Conservation (phyloP, 352 stramenopile genomes). For the Phytophthora pisi region DNA sequence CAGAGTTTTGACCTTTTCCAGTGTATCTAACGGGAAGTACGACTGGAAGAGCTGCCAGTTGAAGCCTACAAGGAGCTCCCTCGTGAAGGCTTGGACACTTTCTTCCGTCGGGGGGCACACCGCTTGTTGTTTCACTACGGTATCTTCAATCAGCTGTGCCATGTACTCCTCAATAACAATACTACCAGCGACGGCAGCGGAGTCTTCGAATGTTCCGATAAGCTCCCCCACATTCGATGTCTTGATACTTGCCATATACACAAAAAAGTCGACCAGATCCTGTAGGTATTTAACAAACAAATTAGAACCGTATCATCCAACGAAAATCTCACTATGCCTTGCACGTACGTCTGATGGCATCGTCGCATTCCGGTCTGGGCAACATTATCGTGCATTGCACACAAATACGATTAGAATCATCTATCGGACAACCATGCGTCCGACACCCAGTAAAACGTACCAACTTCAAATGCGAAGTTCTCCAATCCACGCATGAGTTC, state of each 20-base stretch:
- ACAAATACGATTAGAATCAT: slow-evolving; percentile 8
- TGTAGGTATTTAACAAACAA: slow-evolving; percentile 25
- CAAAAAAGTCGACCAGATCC: slow-evolving; percentile 75
- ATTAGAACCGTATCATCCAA: slow-evolving; percentile 4
- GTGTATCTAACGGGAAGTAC: slow-evolving; percentile 9
- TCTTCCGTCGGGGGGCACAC: slow-evolving; percentile 33
- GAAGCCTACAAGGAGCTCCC: slow-evolving; percentile 59
- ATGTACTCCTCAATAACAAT: slow-evolving; percentile 85
- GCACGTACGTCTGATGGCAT: slow-evolving; percentile 63
- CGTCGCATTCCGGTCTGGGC: slow-evolving; percentile 43
- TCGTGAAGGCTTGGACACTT: slow-evolving; percentile 48
- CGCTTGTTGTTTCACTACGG: slow-evolving; percentile 19
- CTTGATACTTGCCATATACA: slow-evolving; percentile 75
- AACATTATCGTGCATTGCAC: slow-evolving; percentile 8
- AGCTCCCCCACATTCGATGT: slow-evolving; percentile 61
- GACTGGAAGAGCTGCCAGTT: slow-evolving; percentile 47
- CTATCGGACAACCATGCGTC: background rate
- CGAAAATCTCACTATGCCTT: background rate
- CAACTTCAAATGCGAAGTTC: slow-evolving; percentile 51
- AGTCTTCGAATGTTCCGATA: slow-evolving; percentile 81
- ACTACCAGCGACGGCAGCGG: slow-evolving; percentile 64
- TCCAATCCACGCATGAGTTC: slow-evolving; percentile 48
- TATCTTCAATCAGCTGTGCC: slow-evolving; percentile 58
- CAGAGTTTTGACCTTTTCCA: slow-evolving; percentile 13
- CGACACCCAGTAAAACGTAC: slow-evolving; percentile 25